phyloP scores from a whole-genome alignment of 192 early-diverging fungal species.

The Cladochytrium replicatum region DNA sequence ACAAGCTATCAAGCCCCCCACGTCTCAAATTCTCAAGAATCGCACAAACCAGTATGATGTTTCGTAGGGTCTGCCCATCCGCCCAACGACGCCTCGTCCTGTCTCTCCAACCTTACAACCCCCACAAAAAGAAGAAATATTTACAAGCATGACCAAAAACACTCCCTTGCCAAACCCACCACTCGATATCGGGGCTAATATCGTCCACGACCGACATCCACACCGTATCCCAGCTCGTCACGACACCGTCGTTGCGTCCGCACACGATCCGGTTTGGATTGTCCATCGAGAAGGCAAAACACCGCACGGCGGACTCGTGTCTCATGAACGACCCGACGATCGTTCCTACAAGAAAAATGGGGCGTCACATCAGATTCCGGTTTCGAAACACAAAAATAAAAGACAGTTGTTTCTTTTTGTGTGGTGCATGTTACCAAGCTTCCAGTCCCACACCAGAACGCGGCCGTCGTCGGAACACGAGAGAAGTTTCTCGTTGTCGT shows the following conservation, averaged over 20 bases:
- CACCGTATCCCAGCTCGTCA: conserved; percentile 32
- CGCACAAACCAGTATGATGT: conserved; percentile 32
- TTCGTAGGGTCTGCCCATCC: conserved; percentile 27
- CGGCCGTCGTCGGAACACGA: conserved; percentile 41
- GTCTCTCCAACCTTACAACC: neutral
- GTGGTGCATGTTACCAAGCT: conserved; percentile 17
- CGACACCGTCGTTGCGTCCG: conserved; percentile 37
- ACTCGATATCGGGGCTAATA: conserved; percentile 39
- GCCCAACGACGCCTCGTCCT: conserved; percentile 17
- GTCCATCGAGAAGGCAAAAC: conserved; percentile 29
- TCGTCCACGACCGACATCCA: conserved; percentile 24
- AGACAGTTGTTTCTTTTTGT: neutral
- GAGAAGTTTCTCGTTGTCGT: conserved; percentile 25
- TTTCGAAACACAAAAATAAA: too few species aligned
- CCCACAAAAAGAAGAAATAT: conserved; percentile 3
- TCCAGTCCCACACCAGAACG: conserved; percentile 44
- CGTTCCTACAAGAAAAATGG: conserved; percentile 5
- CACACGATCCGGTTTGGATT: conserved; percentile 26
- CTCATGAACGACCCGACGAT: conserved; percentile 23
- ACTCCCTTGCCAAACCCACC: conserved; percentile 7
- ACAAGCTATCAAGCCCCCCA: neutral
- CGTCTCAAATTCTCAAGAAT: conserved; percentile 1
- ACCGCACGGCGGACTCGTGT: conserved; percentile 36
- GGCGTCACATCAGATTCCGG: too few species aligned
- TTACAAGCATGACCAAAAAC: neutral